These are phyloP conservation scores for Pseudocercospora vitis DNA, from an alignment of 2,329 filamentous ascomycete genomes.

Conservation along the genomic window DNA sequence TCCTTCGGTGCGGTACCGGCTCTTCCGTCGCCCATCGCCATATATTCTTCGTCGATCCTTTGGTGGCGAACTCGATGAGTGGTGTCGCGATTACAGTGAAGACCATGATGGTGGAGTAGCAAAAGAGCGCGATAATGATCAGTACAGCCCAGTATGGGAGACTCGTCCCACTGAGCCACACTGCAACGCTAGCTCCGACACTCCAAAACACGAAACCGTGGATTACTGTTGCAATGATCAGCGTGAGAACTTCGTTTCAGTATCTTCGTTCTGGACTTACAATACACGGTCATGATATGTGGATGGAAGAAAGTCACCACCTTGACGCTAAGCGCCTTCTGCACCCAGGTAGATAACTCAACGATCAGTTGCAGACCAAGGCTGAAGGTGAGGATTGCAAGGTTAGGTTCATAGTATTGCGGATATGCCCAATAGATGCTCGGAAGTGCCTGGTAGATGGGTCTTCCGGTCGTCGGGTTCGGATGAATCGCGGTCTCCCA, in stretches of 20 bases:
- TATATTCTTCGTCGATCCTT: constrained; percentile 28
- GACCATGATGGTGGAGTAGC: constrained; percentile 32
- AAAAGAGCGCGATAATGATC: constrained; percentile 40
- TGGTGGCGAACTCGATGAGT: constrained; percentile 27
- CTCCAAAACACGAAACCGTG: constrained; percentile 52
- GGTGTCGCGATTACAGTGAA: constrained; percentile 24
- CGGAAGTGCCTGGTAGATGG: constrained; percentile 45
- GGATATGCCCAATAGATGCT: constrained; percentile 50
- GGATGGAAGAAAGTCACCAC: constrained; percentile 47
- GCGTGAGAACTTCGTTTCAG: not conserved
- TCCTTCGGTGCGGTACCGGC: constrained; percentile 27
- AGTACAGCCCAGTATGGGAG: constrained; percentile 40
- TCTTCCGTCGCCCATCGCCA: constrained; percentile 32
- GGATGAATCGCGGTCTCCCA: constrained; percentile 49
- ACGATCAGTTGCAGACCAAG: constrained; percentile 39
- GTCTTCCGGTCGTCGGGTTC: constrained; percentile 43
- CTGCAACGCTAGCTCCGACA: constrained; percentile 41
- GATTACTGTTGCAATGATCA: constrained; percentile 35
- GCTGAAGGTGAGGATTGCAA: constrained; percentile 47
- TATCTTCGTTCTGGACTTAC: constrained; percentile 20
- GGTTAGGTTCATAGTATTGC: constrained; percentile 46
- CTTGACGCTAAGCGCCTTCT: constrained; percentile 45
- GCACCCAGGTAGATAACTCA: constrained; percentile 41
- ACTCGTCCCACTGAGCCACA: constrained; percentile 36
- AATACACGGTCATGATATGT: constrained; percentile 52